Conservation (phyloP, 768 basidiomycete species). For the Boletus fagicola region DNA sequence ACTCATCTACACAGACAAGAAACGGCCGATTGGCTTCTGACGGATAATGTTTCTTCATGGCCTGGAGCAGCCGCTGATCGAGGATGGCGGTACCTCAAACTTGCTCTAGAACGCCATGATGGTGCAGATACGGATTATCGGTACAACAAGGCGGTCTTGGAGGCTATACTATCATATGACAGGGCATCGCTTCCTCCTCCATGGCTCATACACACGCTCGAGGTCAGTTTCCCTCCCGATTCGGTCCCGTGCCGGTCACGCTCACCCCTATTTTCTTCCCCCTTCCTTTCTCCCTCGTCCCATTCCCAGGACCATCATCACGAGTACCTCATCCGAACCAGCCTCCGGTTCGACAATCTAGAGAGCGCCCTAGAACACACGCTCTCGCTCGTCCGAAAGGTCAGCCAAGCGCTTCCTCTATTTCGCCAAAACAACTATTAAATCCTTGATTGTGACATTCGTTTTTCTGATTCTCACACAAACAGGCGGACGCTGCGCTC, state of each 20-base stretch:
- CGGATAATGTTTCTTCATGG: slow-evolving; percentile 80
- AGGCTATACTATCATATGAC: slow-evolving; percentile 71
- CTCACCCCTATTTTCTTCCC: not conserved
- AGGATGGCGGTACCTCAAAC: slow-evolving; percentile 86
- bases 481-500: slow-evolving; percentile 52
- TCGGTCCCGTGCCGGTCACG: not conserved
- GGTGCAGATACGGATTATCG: slow-evolving; percentile 62
- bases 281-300: not conserved
- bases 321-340: slow-evolving; percentile 79
- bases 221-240: slow-evolving; percentile 43
- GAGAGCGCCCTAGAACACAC: slow-evolving; percentile 75
- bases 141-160: slow-evolving; percentile 75
- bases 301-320: slow-evolving; percentile 58
- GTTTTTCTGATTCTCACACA: not conserved
- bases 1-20: slow-evolving; percentile 53
- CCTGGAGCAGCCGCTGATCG: slow-evolving; percentile 75
- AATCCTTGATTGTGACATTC: slow-evolving; percentile 9
- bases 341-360: slow-evolving; percentile 75
- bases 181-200: slow-evolving; percentile 63
- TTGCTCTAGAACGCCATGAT: slow-evolving; percentile 78
- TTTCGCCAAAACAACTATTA: not conserved
- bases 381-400: slow-evolving; percentile 69
- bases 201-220: slow-evolving; percentile 78
- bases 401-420: slow-evolving; percentile 32
- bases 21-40: slow-evolving; percentile 78